Base-by-base conservation (phyloP, 805 yeast species). In the Saccharomycopsis synnaedendra region DNA sequence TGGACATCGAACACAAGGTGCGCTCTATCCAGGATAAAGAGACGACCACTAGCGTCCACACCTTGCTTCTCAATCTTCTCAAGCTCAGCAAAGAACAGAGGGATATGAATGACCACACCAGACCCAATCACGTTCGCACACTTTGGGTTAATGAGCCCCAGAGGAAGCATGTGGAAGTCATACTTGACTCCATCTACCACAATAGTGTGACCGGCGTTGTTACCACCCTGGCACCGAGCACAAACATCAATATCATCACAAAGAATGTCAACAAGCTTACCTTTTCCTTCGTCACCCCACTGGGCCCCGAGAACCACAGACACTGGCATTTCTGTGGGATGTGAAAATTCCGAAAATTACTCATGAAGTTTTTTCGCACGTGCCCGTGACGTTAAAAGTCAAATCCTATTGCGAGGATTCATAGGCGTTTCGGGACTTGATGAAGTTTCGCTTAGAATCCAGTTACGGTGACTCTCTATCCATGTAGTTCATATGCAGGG, bases 201-300 rank as follows among this genome's bases (percentile, higher is more conserved):
- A 60, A 93, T 93, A 41, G 99, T 93, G 66, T 93, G 99, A 35
- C 99, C 99, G 32, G 99, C 99, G 64, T 93, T 93, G 73, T 93
- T 93, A 62, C 99, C 99, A 67, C 99, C 99, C 64, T 84, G 89
- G 69, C 97, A 90, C 65, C 99, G 78, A 32, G 97, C 97, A 65
- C 97, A 94, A 39, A 93, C 90, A 57, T 93, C 97, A 58, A 93
- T 83, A 56, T 86, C 80, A 60, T 90, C 97, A 68, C 97, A 94
- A 45, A 93, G 75, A 48, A 93, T 72, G 64, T 93, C 98, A 44
- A 93, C 99, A 50, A 93, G 76, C 68, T 93, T 93, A 50, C 99
- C 99, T 65, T 93, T 93, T 64, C 99, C 99, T 78, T 93, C 99
- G 64, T 93, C 99, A 55, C 99, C 99, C 99, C 99, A 93, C 69